These are phyloP conservation scores for Trichoderma gracile DNA, from an alignment of 2,329 filamentous ascomycete genomes.

Conservation along the genomic window DNA sequence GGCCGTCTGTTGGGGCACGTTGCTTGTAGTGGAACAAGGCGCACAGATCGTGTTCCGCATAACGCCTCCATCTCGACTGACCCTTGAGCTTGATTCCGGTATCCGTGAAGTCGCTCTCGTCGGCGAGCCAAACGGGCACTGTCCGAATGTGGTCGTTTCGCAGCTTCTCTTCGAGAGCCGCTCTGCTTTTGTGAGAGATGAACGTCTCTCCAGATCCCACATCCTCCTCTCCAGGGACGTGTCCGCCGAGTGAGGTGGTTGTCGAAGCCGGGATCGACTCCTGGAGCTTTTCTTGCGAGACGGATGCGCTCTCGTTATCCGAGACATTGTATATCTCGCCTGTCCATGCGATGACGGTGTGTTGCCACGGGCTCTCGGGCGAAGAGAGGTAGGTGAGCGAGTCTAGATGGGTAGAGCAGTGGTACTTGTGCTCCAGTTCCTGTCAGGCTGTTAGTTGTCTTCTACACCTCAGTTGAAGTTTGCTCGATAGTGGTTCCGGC, in stretches of 20 bases:
- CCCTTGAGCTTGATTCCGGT: conserved; percentile 68
- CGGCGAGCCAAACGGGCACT: conserved; percentile 83
- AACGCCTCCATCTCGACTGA: conserved; percentile 82
- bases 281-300: not conserved
- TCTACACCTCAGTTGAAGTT: no score
- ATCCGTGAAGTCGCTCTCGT: conserved; percentile 63
- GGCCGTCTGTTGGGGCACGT: conserved; percentile 76
- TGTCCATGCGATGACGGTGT: conserved; percentile 91
- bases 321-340: conserved; percentile 66
- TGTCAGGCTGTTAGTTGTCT: not conserved
- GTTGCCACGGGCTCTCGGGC: conserved; percentile 73
- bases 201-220: conserved; percentile 27
- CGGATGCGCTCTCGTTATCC: no score
- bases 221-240: not conserved
- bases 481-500: not conserved
- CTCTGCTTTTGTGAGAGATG: conserved; percentile 65
- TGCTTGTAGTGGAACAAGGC: conserved; percentile 95
- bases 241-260: conserved; percentile 5
- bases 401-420: conserved; percentile 88
- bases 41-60: conserved; percentile 87
- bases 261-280: not conserved
- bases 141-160: conserved; percentile 72
- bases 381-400: conserved; percentile 85
- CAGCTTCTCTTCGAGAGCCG: conserved; percentile 71
- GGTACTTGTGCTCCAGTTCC: conserved; percentile 56